A percentile compares a stretch with the other conserved stretches of the same genome.
Conservation (phyloP, 768 basidiomycete genomes). For the Rossbeevera mucosa region DNA sequence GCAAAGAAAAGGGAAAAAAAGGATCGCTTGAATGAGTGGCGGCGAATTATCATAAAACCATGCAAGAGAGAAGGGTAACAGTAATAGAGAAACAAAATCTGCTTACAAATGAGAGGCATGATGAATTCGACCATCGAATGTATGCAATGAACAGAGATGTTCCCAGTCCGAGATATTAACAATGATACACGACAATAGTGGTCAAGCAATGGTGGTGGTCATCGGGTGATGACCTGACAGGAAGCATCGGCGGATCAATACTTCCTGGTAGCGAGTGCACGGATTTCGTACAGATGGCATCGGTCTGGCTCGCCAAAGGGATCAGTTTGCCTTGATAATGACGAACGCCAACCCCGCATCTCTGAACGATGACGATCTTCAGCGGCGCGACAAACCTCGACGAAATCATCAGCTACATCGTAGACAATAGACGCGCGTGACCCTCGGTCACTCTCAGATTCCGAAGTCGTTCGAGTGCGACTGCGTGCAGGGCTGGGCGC, state of each 20-base stretch:
- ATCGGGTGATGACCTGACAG: not conserved
- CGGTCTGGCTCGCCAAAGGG: constrained; percentile 46
- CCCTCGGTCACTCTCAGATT: constrained; percentile 68
- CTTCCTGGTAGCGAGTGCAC: constrained; percentile 79
- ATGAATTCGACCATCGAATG: constrained; percentile 17
- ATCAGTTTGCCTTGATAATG: constrained; percentile 18
- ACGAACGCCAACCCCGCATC: constrained; percentile 72
- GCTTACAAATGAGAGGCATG: constrained; percentile 28
- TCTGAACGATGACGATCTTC: constrained; percentile 81
- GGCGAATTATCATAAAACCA: constrained; percentile 25
- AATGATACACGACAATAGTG: constrained; percentile 11
- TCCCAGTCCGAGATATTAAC: constrained; percentile 21
- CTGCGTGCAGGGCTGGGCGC: constrained; percentile 59
- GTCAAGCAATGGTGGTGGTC: constrained; percentile 1
- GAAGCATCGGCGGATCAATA: constrained; percentile 43
- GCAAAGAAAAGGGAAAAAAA: constrained; percentile 16
- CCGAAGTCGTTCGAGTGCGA: constrained; percentile 64
- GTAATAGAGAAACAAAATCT: constrained; percentile 24
- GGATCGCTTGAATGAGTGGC: constrained; percentile 17
- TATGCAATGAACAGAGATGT: constrained; percentile 18
- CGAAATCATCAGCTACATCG: constrained; percentile 72
- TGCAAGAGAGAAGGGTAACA: constrained; percentile 22
- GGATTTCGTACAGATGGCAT: constrained; percentile 72
- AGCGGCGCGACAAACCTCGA: constrained; percentile 66
- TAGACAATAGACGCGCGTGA: constrained; percentile 75